phyloP scores from a whole-genome alignment of 805 yeast species.

The Candida pini region DNA sequence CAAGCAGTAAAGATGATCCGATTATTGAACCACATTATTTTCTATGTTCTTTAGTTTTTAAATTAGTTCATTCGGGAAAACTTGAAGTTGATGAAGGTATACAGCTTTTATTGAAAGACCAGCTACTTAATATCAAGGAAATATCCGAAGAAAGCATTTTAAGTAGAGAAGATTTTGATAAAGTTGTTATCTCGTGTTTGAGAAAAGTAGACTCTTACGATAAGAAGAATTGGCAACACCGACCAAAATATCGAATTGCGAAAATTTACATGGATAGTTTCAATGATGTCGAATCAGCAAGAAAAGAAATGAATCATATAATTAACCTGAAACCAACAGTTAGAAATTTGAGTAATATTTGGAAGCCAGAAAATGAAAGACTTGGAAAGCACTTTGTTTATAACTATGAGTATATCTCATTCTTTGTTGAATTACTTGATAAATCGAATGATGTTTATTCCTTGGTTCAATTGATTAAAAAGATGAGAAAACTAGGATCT shows the following conservation, averaged over 20 bases:
- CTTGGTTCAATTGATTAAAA: conserved; percentile 57
- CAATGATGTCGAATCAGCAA: conserved; percentile 48
- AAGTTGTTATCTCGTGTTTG: conserved; percentile 40
- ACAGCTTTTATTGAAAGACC: conserved; percentile 33
- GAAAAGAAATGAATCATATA: conserved; percentile 55
- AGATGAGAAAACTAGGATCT: conserved; percentile 71
- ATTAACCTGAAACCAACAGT: conserved; percentile 62
- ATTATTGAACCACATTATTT: conserved; percentile 76
- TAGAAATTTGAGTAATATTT: conserved; percentile 72
- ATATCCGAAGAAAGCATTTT: conserved; percentile 8
- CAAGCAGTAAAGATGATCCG: conserved; percentile 42
- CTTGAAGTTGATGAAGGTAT: conserved; percentile 36
- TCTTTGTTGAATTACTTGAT: conserved; percentile 52
- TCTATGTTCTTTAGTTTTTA: conserved; percentile 52
- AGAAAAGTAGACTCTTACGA: conserved; percentile 49
- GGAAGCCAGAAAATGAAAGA: conserved; percentile 90
- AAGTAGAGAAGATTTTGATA: conserved; percentile 29
- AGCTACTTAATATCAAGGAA: conserved; percentile 18
- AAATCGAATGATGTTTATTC: conserved; percentile 51
- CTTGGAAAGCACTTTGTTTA: conserved; percentile 91
- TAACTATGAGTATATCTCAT: conserved; percentile 61
- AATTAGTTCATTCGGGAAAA: conserved; percentile 38
- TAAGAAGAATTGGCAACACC: conserved; percentile 88
- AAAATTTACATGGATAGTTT: conserved; percentile 51
- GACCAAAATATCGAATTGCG: conserved; percentile 71